phyloP scores from a whole-genome alignment of 2,329 filamentous ascomycete species.

The Dryadomyces quercivorus region DNA sequence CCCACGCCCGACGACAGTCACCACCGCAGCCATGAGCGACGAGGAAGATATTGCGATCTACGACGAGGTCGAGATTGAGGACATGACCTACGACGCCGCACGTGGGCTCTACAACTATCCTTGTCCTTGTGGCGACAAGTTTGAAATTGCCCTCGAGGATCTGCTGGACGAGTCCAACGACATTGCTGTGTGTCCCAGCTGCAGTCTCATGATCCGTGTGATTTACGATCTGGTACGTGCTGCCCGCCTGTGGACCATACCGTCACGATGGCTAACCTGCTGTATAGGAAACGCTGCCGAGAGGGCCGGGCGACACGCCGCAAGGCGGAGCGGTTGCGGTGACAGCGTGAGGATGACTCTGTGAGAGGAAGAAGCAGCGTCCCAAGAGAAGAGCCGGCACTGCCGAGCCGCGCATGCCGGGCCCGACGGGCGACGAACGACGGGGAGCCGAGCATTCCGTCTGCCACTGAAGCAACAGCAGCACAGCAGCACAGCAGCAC shows the following conservation, averaged over 20 bases:
- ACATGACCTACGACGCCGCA: slow-evolving; percentile 80
- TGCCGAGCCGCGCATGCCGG: not conserved
- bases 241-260: no score
- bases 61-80: slow-evolving; percentile 97
- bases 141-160: slow-evolving; percentile 79
- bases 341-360: not conserved
- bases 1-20: not conserved
- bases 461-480: no score
- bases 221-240: slow-evolving; percentile 71
- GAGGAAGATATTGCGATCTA: slow-evolving; percentile 63
- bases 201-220: slow-evolving; percentile 90
- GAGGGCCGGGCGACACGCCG: not conserved
- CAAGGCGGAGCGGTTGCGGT: slow-evolving; percentile 4
- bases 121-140: slow-evolving; percentile 92
- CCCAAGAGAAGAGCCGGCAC: not conserved
- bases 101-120: slow-evolving; percentile 91
- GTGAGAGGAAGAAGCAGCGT: not conserved
- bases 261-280: no score
- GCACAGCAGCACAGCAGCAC: no score
- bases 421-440: no score
- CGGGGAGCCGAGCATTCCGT: no score
- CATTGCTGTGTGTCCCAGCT: slow-evolving; percentile 94
- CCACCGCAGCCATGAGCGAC: slow-evolving; percentile 41
- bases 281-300: slow-evolving; percentile 7
- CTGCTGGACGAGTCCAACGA: slow-evolving; percentile 73